phyloP scores from a whole-genome alignment of 2,329 filamentous ascomycete genomes.

The Arthrinium phaeospermum region DNA sequence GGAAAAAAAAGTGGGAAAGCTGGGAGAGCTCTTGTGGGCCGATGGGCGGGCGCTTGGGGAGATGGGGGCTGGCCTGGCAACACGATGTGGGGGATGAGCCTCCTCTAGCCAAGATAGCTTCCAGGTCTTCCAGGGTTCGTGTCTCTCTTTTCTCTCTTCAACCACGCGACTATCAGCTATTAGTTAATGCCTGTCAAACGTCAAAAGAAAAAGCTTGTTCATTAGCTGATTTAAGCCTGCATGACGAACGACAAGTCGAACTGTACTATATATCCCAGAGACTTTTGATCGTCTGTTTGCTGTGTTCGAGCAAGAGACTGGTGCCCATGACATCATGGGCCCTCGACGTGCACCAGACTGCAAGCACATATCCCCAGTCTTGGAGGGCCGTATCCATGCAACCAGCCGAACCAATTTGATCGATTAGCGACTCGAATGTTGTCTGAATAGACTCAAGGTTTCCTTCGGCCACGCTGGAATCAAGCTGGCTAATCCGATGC shows the following conservation, averaged over 20 bases:
- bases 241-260: neutral
- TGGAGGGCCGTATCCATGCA: neutral
- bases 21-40: neutral
- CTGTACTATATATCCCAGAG: neutral
- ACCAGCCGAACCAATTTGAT: neutral
- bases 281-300: neutral
- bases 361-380: neutral
- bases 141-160: neutral
- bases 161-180: neutral
- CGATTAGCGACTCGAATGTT: neutral
- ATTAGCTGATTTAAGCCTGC: neutral
- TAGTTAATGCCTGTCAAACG: neutral
- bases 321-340: neutral
- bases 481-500: neutral
- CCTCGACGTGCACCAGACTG: neutral
- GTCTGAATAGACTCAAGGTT: neutral
- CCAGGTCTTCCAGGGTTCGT: neutral
- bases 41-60: neutral
- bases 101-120: neutral
- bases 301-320: neutral
- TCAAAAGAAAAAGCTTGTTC: neutral
- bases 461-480: neutral
- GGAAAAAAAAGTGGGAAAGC: neutral
- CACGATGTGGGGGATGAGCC: neutral
- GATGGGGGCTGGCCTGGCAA: conserved; percentile 13